Base-by-base conservation (phyloP, 352 stramenopile genomes). In the Globisporangium barbulae region DNA sequence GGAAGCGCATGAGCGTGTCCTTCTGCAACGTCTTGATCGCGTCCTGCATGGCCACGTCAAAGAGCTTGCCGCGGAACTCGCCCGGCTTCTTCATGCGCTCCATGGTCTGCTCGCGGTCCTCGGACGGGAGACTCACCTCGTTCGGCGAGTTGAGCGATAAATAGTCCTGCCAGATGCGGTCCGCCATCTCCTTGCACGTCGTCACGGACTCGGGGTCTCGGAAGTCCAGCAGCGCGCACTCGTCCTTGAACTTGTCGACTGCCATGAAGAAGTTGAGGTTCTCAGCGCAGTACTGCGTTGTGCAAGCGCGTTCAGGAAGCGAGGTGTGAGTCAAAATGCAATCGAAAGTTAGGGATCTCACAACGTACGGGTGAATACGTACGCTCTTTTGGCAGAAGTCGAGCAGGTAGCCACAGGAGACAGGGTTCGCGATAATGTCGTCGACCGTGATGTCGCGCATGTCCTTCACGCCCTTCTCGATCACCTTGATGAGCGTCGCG, bases 211-310 rank as follows among this genome's bases (percentile, higher is more conserved):
- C 83, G n/a, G 76, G 73, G 67, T 92, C 85, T 63, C 83, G 76
- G 65, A 94, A 92, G 63, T 92, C 82, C 25, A 92, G 70, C 28
- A 94, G 72, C 7, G 76, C 77, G 54, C 83, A 91, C 64, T 89
- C 78, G 57, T 94, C 85, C 61, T 94, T 92, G 72, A 91, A 92
- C 59, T 91, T 91, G 70, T 92, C 85, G 1, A 92, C 85, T 2
- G 85, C 85, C 85, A 94, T 91, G 71, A 94, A 91, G 70, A 94
- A 91, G 54, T 92, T 92, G 21, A 94, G 68, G 72, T 94, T 92
- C 72, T 92, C 83, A 5, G 85, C 85, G 44, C 83, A 92, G 53
- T 90, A 92, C 83, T 92, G 44, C 25, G 15, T 22, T 8, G 50
- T 30, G 37, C 33, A 39, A 10, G 50, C 8, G 21, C 2, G 6